phyloP scores from a whole-genome alignment of 2,329 filamentous ascomycete genomes.

The Phialemonium atrogriseum region DNA sequence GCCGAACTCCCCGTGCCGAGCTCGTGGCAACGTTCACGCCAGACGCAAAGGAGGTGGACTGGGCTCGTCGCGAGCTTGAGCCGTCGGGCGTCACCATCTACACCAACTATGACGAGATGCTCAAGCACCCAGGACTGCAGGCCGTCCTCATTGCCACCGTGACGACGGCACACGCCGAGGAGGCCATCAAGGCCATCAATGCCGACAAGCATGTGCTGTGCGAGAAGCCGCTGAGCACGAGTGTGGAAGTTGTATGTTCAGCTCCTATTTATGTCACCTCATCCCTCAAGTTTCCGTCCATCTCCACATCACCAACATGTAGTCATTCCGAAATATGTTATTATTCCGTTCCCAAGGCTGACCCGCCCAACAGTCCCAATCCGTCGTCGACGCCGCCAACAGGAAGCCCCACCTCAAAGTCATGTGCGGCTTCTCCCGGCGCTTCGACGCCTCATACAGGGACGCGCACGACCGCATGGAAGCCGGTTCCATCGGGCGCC shows the following conservation, averaged over 20 bases:
- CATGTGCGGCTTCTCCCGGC: conserved; percentile 57
- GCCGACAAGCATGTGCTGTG: conserved; percentile 47
- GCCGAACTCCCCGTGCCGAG: conserved; percentile 35
- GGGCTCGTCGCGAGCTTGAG: conserved; percentile 33
- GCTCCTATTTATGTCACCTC: conserved; percentile 2
- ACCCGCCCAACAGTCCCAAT: conserved; percentile 49
- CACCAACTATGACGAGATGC: conserved; percentile 36
- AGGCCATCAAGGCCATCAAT: conserved; percentile 48
- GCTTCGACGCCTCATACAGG: conserved; percentile 59
- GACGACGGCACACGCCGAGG: conserved; percentile 48
- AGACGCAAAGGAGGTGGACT: conserved; percentile 32
- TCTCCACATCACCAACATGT: no score
- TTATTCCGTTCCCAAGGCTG: no score
- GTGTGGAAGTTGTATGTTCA: conserved; percentile 44
- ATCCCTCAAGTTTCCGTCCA: no score
- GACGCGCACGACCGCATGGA: conserved; percentile 46
- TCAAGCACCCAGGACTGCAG: conserved; percentile 27
- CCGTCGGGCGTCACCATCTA: conserved; percentile 36
- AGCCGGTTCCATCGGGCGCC: conserved; percentile 47
- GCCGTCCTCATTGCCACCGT: conserved; percentile 32
- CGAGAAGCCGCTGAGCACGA: conserved; percentile 53
- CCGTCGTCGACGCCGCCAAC: conserved; percentile 48
- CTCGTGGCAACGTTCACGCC: conserved; percentile 41
- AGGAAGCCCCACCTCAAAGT: conserved; percentile 53
- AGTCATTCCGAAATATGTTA: no score